Base-by-base conservation (phyloP, 306 rosid species). In the Inga laurina region DNA sequence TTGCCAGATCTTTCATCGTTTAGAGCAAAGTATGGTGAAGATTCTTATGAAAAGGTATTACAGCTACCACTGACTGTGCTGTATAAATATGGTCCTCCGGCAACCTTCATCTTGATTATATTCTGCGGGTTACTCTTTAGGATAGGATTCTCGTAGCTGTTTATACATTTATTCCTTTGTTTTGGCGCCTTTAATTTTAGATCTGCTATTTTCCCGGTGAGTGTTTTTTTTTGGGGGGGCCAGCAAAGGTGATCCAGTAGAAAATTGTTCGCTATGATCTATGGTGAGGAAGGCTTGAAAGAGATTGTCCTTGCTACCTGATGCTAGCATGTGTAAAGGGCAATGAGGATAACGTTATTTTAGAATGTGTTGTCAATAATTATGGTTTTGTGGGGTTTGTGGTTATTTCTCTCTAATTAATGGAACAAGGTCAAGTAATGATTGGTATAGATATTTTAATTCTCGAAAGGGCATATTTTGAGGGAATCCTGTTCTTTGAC, bases 1-100 rank as follows among this genome's bases (percentile, higher is more conserved):
- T 81, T 94, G 84, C 88, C 92, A 12, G 87, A 96, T 86, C 93
- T 96, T n/a, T 70, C 83, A 5, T 87, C 90, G 11, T 97, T 92
- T 54, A 84, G 80, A 79, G 87, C 83, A 11, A 91, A 88, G 27
- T 90, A 70, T 54, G 98, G 99, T 15, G 82, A 84, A 11, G 91
- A 90, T 12, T 93, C 95, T 80, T 94, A 94, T 82, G 78, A 80
- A 6, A 92, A 91, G 93, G 98, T 94, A 75, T 35, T 75, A 2
- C 10, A 16, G 10, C 1, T 59, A 9, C 66, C 16, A 3, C 2
- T 65, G 8, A 48, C n/a, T 30, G 0, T 4, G 14, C 19, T 27
- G 1, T 15, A n/a, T 16, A 30, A 35, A 48, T 46, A 10, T 45
- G 65, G 71, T 52, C 43, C 61, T 30, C 49, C 34, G 24, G 14